Evolutionary conservation across 192 early-diverging fungal genomes (phyloP).

Genomic region (Thamnidium elegans): DNA sequence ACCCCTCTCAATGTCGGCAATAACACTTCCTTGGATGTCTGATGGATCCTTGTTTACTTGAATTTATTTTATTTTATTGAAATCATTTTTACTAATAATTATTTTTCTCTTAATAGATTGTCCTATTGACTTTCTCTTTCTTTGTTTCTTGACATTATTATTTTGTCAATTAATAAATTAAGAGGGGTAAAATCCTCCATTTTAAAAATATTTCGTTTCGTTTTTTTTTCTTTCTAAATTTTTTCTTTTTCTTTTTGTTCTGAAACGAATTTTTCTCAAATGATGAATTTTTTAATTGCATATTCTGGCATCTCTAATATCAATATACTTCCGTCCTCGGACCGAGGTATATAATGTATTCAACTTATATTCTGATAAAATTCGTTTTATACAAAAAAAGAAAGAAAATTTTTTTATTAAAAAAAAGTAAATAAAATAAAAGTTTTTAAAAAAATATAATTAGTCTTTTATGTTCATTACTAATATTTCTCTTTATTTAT

Average conservation of each 20-base stretch:
- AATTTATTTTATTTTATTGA: neutral
- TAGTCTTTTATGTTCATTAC: no score
- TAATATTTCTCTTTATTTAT: no score
- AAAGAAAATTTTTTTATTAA: neutral
- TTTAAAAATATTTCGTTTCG: neutral
- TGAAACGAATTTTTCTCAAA: neutral
- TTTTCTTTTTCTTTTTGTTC: neutral
- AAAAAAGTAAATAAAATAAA: neutral
- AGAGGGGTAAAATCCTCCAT: neutral
- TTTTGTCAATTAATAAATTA: conserved; percentile 16
- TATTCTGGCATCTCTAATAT: conserved; percentile 29
- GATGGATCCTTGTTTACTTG: conserved; percentile 15
- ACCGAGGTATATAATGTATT: conserved; percentile 28
- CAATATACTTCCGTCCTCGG: conserved; percentile 18
- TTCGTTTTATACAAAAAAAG: neutral
- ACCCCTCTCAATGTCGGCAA: conserved; percentile 29
- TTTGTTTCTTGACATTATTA: no score
- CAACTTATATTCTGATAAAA: conserved; percentile 19
- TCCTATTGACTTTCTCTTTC: neutral
- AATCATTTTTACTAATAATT: neutral
- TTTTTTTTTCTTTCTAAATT: neutral
- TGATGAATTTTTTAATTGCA: conserved; percentile 5
- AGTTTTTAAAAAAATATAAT: no score
- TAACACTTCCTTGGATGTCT: conserved; percentile 45
- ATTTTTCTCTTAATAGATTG: conserved; percentile 8